Base-by-base conservation (phyloP, 192 early-diverging fungal genomes). In the Podila verticillata region DNA sequence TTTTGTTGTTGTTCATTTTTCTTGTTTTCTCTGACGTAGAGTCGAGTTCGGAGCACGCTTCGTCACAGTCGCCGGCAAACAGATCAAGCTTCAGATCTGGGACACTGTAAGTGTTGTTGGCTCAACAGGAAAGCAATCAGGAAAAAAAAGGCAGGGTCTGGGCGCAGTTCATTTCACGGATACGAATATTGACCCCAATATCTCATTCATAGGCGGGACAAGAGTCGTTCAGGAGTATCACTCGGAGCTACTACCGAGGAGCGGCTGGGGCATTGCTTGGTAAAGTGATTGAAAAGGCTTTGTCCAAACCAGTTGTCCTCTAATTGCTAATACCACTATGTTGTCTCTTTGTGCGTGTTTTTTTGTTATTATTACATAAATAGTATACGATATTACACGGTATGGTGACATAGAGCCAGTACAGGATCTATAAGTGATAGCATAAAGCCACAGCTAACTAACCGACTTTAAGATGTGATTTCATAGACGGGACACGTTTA, bases 11-110 rank as follows among this genome's bases (percentile, higher is more conserved):
- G n/a, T n/a, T n/a, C n/a, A n/a, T n/a, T 24, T 31, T 47, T 28
- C 54, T 17, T 26, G 31, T 26, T 19, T 12, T 9, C 15, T 10
- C 13, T 44, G 39, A 44, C 39, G 4, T 68, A 90, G 89, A 70
- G 93, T 95, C 28, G 93, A 95, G 68, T 95, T 93, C 84, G 93
- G 93, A 44, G 89, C 93, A 48, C 89, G 91, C 29, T 92, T 95
- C 66, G 91, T 95, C 56, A 87, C 68, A 36, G 90, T 93, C 19
- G 91, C 93, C 67, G 90, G 90, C 60, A 96, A 95, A 67, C 87
- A 90, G 70, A 91, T 97, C 74, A 96, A 96, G 83, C 89, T 97
- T 13, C 95, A 97, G 74, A 95, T 97, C 65, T 98, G 96, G 96
- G 96, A 97, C 71, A 96, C 96, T 19, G 93, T 92, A 77, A 70